Conservation (phyloP, 768 basidiomycete genomes). For the Suillus sp. region DNA sequence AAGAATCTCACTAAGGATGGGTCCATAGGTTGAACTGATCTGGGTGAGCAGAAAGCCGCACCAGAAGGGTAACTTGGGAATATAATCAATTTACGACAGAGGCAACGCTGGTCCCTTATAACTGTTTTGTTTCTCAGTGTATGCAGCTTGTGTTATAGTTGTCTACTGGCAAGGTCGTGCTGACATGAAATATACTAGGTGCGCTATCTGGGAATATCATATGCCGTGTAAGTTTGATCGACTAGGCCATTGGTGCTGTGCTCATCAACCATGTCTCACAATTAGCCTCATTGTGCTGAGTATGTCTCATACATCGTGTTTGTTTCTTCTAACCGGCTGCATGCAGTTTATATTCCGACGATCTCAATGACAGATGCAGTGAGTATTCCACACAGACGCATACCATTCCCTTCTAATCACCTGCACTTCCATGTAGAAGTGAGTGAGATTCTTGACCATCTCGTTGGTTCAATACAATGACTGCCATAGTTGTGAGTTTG, state of each 20-base stretch:
- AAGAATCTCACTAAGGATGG: neutral
- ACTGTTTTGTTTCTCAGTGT: neutral
- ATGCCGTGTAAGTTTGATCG: neutral
- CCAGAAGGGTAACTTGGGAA: neutral
- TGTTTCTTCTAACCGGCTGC: neutral
- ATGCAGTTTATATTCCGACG: neutral
- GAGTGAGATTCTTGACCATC: neutral
- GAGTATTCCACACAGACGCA: neutral
- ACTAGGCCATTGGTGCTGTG: neutral
- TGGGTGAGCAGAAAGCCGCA: neutral
- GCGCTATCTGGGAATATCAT: neutral
- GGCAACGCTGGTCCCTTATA: neutral
- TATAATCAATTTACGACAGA: neutral
- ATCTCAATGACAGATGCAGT: neutral
- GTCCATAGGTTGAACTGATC: neutral
- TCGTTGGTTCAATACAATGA: neutral
- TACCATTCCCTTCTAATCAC: neutral
- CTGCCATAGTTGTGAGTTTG: neutral
- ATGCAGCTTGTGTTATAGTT: neutral
- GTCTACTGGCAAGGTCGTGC: neutral
- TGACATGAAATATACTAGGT: neutral
- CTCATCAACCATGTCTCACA: neutral
- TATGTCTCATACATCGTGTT: neutral
- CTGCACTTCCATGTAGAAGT: neutral
- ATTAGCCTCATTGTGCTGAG: neutral